A percentile compares a stretch with the other conserved stretches of the same genome.
Conservation (phyloP, 129 eudicot genomes). For the Gnaphalium uliginosum region DNA sequence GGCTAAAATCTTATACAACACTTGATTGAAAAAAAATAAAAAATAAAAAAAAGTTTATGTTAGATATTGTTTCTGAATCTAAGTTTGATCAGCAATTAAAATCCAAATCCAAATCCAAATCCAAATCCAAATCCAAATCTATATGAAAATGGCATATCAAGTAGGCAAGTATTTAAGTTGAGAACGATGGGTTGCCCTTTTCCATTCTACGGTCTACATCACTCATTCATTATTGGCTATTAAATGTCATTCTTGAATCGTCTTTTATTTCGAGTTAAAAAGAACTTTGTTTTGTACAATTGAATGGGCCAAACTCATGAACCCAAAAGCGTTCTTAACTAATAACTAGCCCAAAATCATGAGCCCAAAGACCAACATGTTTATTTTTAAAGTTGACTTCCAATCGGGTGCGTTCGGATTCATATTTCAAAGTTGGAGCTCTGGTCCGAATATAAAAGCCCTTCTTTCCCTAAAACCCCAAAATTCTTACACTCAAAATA, state of each 20-base stretch:
- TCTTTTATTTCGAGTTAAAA: no score
- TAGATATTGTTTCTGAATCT: background rate
- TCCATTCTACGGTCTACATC: background rate
- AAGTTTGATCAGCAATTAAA: background rate
- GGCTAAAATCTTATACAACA: no score
- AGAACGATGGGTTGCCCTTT: background rate
- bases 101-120: no score
- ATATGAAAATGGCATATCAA: background rate
- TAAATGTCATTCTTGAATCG: background rate
- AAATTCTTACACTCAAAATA: background rate
- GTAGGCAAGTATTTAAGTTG: conserved; percentile 2
- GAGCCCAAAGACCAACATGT: background rate
- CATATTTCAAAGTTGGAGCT: background rate
- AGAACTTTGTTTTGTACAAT: no score
- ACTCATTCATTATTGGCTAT: background rate
- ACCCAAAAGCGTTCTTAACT: background rate
- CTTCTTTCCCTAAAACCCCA: background rate
- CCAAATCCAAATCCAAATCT: no score
- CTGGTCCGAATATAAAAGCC: background rate
- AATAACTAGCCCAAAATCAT: background rate
- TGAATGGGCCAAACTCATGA: background rate
- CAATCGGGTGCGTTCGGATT: background rate
- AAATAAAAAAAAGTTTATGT: no score
- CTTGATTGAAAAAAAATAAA: no score
- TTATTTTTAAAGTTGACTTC: background rate